phyloP scores from a whole-genome alignment of 106 monocot genomes.

The Triglochin maritima region DNA sequence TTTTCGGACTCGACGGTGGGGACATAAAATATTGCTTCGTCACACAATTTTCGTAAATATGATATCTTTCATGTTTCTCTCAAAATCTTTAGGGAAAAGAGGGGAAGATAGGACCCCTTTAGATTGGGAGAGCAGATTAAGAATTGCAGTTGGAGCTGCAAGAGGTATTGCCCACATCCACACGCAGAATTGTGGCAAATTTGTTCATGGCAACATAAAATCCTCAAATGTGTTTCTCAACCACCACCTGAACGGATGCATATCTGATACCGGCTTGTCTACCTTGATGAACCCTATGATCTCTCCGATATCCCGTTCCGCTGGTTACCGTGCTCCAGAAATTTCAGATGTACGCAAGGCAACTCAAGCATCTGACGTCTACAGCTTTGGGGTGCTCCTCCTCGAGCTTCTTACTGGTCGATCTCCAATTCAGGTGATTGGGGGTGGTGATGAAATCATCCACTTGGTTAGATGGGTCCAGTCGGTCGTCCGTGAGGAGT shows the following conservation, averaged over 20 bases:
- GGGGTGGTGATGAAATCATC: constrained; percentile 25
- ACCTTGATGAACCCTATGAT: constrained; percentile 8
- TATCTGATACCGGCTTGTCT: constrained; percentile 34
- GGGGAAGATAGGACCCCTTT: constrained; percentile 15
- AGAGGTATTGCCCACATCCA: constrained; percentile 40
- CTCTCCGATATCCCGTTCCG: constrained; percentile 11
- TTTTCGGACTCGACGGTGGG: too few relatives aligned
- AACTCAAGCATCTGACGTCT: constrained; percentile 31
- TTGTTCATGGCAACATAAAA: constrained; percentile 58
- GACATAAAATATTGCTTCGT: too few relatives aligned
- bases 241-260: constrained; percentile 15
- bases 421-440: constrained; percentile 18
- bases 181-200: constrained; percentile 13
- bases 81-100: constrained; percentile 40
- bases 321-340: constrained; percentile 42
- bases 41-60: too few relatives aligned
- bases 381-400: constrained; percentile 44
- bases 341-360: constrained; percentile 14
- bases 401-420: constrained; percentile 54
- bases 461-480: constrained; percentile 58
- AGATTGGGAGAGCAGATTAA: constrained; percentile 38
- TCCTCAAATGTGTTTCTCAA: constrained; percentile 53
- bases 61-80: background rate
- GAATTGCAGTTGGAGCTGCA: constrained; percentile 33
- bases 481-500: constrained; percentile 79